phyloP scores from a whole-genome alignment of 352 stramenopile genomes.

The Globisporangium splendens region DNA sequence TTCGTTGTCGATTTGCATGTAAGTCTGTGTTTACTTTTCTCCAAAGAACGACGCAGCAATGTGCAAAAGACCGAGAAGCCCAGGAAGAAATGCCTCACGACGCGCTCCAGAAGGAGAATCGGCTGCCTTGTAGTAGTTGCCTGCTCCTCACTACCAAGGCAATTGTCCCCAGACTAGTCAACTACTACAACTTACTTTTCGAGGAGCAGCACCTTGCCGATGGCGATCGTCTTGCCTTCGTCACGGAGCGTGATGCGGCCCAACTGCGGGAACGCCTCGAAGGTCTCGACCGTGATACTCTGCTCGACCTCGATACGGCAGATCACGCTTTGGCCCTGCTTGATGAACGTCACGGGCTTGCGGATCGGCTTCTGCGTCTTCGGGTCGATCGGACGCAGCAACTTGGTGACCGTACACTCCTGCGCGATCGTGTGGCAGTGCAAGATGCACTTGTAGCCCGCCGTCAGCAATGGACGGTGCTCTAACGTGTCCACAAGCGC shows the following conservation, averaged over 20 bases:
- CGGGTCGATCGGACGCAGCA: slow-evolving; percentile 84
- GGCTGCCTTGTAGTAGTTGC: no score
- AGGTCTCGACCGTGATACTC: slow-evolving; percentile 95
- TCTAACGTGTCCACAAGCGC: slow-evolving; percentile 96
- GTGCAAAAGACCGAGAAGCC: no score
- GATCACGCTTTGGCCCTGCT: slow-evolving; percentile 92
- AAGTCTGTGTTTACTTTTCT: no score
- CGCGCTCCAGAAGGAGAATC: no score
- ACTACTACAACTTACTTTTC: slow-evolving; percentile 46
- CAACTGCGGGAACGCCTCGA: slow-evolving; percentile 93
- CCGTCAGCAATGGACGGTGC: slow-evolving; percentile 95
- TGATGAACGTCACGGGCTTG: slow-evolving; percentile 95
- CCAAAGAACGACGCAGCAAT: no score
- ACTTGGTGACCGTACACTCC: slow-evolving; percentile 92
- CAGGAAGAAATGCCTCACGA: no score
- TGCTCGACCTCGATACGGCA: slow-evolving; percentile 92
- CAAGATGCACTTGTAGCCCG: slow-evolving; percentile 97
- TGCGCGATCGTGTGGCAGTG: slow-evolving; percentile 97
- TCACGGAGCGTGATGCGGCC: slow-evolving; percentile 97
- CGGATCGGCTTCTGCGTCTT: slow-evolving; percentile 91
- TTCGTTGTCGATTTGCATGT: no score
- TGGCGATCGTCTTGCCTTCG: slow-evolving; percentile 98
- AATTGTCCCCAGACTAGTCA: no score
- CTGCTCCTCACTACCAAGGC: no score
- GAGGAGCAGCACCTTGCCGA: slow-evolving; percentile 97